Base-by-base conservation (phyloP, 495 filamentous ascomycete species). In the Penicillium odoratum region DNA sequence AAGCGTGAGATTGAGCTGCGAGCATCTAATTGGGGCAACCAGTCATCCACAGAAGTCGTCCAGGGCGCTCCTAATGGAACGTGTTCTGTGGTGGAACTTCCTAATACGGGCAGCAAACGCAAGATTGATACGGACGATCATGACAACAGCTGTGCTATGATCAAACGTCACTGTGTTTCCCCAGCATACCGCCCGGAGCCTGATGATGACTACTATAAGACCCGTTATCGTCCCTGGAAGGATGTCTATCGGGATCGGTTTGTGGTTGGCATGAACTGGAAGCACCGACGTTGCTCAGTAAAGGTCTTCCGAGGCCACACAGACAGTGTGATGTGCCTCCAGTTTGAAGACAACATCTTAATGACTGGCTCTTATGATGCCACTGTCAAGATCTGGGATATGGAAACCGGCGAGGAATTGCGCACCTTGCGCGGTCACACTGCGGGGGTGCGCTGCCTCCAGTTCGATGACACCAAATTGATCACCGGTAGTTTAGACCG, bases 301-400 rank as follows among this genome's bases (percentile, higher is more conserved):
- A 89, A 86, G 64, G 79, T 87, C 15, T 91, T 99, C 68, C 85
- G 84, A 55, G 95, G 94, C 0, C 94, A 99, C 67, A 86, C 85
- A 13, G 96, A 99, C 65, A 95, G 94, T 15, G 88, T 99, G 25
- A 98, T 95, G 77, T 97, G 92, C 67, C 77, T 99, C 21, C 94
- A 99, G 69, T 95, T 99, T 61, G 91, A 96, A 59, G 92, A 97
- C 62, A 88, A 90, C 53, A 91, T 96, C 53, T 80, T 98, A 21
- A 93, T 89, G 13, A 95, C 93, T 11, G 94, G 94, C 5, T 98
- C 94, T 3, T 98, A 98, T 67, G 95, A 99, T 73, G 78, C 85
- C 9, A 96, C 91, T 3, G 90, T 97, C 65, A 97, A 95, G 68
- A 92, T 98, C 13, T 98, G 95, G 94, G 86, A 97, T 66, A 86